These are phyloP conservation scores for Euphorbia corollata DNA, from an alignment of 441 rosid species.

Conservation along the genomic window DNA sequence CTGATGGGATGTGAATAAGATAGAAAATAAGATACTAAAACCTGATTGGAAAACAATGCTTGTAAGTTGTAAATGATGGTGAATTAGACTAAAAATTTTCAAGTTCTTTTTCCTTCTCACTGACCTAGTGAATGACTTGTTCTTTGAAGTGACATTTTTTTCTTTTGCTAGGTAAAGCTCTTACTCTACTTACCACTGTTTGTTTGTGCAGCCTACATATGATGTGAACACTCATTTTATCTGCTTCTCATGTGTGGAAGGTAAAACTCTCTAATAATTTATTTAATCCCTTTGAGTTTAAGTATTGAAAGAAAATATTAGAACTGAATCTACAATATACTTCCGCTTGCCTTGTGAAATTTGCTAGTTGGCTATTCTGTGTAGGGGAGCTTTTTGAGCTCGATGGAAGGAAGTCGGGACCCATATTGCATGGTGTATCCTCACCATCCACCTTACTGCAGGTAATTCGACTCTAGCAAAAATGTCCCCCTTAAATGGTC, in stretches of 20 bases:
- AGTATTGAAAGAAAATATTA: neutral
- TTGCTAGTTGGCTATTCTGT: neutral
- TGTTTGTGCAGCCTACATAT: too few species aligned
- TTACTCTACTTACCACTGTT: too few species aligned
- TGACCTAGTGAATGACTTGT: too few species aligned
- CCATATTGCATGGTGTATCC: constrained; percentile 64
- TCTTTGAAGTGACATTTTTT: too few species aligned
- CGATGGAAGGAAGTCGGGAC: constrained; percentile 81
- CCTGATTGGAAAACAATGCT: too few species aligned
- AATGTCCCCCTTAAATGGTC: neutral
- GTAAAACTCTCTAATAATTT: constrained; percentile 28
- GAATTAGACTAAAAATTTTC: too few species aligned
- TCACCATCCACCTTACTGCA: constrained; percentile 57
- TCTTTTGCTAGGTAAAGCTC: too few species aligned
- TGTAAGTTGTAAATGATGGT: too few species aligned
- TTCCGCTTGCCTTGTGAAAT: neutral
- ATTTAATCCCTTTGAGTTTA: constrained; percentile 11
- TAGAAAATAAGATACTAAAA: too few species aligned
- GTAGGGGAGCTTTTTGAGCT: constrained; percentile 80
- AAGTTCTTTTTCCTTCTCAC: too few species aligned
- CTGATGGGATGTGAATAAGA: too few species aligned
- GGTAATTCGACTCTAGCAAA: constrained; percentile 30
- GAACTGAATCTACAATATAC: neutral
- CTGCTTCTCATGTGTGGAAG: constrained; percentile 77
- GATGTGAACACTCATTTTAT: constrained; percentile 61